Conservation (phyloP, 192 early-diverging fungal genomes). For the Obelidium mucronatum region DNA sequence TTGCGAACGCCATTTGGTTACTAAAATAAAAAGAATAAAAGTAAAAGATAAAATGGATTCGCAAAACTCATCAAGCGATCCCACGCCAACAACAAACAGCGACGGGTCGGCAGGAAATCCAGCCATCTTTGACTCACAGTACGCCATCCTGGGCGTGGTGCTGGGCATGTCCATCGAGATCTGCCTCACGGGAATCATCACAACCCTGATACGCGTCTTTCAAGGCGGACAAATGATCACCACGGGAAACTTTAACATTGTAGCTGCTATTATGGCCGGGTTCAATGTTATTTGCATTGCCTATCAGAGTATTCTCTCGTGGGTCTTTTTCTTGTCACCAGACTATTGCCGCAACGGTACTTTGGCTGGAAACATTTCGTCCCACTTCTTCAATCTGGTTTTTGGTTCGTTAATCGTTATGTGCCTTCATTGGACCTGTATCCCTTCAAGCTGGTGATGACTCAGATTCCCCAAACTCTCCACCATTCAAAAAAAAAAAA, state of each 20-base stretch:
- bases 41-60: no score
- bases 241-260: background rate
- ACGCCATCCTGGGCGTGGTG: slow-evolving; percentile 1
- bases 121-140: slow-evolving; percentile 1
- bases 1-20: no score
- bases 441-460: no score
- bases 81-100: background rate
- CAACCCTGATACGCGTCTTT: background rate
- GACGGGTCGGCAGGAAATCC: background rate
- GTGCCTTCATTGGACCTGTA: background rate
- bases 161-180: slow-evolving; percentile 11
- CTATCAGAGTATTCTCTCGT: background rate
- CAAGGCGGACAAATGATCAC: background rate
- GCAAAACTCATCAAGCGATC: no score
- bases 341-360: background rate
- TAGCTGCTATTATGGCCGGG: background rate
- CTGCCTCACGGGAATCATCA: slow-evolving; percentile 15
- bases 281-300: slow-evolving; percentile 17
- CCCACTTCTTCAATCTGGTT: slow-evolving; percentile 2
- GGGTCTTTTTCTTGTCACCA: background rate
- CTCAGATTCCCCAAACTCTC: no score
- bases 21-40: no score
- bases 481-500: no score
- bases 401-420: background rate
- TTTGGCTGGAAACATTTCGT: background rate